These are phyloP conservation scores for Linum usitatissimum DNA, from an alignment of 345 rosid genomes.

Conservation along the genomic window DNA sequence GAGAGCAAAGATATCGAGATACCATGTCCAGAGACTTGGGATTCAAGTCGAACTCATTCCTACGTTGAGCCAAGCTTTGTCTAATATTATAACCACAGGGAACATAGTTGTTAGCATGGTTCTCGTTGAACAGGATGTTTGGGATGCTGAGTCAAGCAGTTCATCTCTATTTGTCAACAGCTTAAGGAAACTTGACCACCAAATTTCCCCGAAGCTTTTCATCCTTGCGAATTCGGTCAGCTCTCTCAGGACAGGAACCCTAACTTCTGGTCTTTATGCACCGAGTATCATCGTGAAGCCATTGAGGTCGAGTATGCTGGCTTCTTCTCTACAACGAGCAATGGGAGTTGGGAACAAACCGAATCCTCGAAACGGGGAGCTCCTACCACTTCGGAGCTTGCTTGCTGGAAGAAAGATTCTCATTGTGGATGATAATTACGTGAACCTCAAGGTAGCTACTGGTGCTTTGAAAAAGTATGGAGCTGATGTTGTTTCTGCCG, in stretches of 20 bases:
- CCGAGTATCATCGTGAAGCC: conserved; percentile 67
- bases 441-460: conserved; percentile 83
- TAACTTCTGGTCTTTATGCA: conserved; percentile 19
- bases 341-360: conserved; percentile 58
- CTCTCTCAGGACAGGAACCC: conserved; percentile 21
- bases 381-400: conserved; percentile 45
- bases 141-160: conserved; percentile 44
- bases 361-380: conserved; percentile 48
- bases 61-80: conserved; percentile 37
- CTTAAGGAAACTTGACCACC: conserved; percentile 25
- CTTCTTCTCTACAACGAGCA: conserved; percentile 63
- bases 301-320: conserved; percentile 73
- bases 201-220: conserved; percentile 39
- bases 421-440: conserved; percentile 74
- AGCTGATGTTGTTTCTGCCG: conserved; percentile 72
- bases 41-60: conserved; percentile 51
- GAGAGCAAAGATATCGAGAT: conserved; percentile 65
- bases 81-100: conserved; percentile 21
- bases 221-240: conserved; percentile 46
- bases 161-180: conserved; percentile 32
- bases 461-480: conserved; percentile 88
- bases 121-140: conserved; percentile 74
- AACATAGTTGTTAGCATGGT: conserved; percentile 35
- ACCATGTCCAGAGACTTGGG: conserved; percentile 73
- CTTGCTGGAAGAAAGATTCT: conserved; percentile 71